A percentile compares a stretch with the other conserved stretches of the same genome.
These are phyloP conservation scores for Camellia lanceoleosa DNA, from an alignment of 148 eudicot species.

Conservation along the genomic window DNA sequence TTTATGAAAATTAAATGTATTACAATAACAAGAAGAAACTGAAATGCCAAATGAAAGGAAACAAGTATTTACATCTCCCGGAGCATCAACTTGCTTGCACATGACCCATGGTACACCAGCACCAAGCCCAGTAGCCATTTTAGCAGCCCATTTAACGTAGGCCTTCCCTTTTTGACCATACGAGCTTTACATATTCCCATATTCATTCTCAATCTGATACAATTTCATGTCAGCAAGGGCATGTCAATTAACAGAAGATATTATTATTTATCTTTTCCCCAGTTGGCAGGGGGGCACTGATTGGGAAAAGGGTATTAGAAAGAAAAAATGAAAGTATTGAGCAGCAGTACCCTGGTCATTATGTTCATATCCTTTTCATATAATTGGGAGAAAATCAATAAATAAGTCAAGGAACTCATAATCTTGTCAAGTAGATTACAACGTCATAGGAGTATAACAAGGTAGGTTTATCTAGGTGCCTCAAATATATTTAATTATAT, in stretches of 20 bases:
- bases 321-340: neutral
- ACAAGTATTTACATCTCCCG: too few relatives aligned
- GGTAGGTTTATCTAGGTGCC: neutral
- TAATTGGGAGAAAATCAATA: neutral
- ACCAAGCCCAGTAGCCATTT: conserved; percentile 82
- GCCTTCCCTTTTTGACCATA: conserved; percentile 67
- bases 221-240: conserved; percentile 10
- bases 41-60: too few relatives aligned
- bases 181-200: conserved; percentile 69
- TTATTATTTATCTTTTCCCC: neutral
- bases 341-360: neutral
- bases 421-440: neutral
- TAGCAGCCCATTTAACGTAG: conserved; percentile 88
- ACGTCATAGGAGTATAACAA: neutral
- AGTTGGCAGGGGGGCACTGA: neutral
- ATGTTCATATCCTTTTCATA: neutral
- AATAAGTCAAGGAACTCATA: neutral
- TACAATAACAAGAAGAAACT: too few relatives aligned
- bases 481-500: neutral
- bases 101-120: conserved; percentile 99
- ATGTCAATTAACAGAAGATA: too few relatives aligned
- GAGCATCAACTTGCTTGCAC: conserved; percentile 98
- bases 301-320: neutral
- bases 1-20: too few relatives aligned
- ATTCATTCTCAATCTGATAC: conserved; percentile 92